Evolutionary conservation across 495 filamentous ascomycete species (phyloP).

Genomic region (Penicillium antarcticum): DNA sequence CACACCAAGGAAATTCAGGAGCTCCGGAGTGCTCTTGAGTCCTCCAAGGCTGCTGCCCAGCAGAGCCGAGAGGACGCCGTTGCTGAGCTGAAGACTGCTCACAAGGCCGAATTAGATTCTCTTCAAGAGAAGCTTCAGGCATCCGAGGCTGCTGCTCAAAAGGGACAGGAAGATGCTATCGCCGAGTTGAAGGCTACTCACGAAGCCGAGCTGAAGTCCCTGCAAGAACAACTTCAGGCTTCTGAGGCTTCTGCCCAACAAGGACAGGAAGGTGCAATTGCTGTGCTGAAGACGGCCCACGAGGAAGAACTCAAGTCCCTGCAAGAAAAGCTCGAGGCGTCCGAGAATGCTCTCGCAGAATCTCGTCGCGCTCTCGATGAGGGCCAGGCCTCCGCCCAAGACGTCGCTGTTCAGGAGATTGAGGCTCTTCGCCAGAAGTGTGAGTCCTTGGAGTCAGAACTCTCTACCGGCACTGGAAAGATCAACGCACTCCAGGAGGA

Average conservation of each 20-base stretch:
- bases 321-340: conserved; percentile 30
- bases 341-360: conserved; percentile 33
- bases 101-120: conserved; percentile 32
- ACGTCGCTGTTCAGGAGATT: conserved; percentile 39
- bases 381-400: conserved; percentile 31
- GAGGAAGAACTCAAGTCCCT: conserved; percentile 32
- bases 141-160: conserved; percentile 26
- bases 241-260: conserved; percentile 31
- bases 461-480: conserved; percentile 34
- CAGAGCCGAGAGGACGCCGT: conserved; percentile 30
- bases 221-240: conserved; percentile 28
- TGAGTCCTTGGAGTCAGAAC: conserved; percentile 34
- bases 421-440: conserved; percentile 41
- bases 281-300: conserved; percentile 37
- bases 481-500: conserved; percentile 42
- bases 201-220: conserved; percentile 29
- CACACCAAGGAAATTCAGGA: conserved; percentile 39
- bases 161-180: conserved; percentile 27
- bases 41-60: conserved; percentile 31
- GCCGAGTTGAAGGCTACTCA: conserved; percentile 37
- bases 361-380: conserved; percentile 37
- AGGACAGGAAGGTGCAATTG: conserved; percentile 30
- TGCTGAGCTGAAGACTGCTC: conserved; percentile 34
- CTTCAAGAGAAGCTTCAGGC: conserved; percentile 33
- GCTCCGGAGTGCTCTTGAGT: conserved; percentile 39